phyloP scores from a whole-genome alignment of 2,329 filamentous ascomycete genomes.

The Xylariaceae sp. region DNA sequence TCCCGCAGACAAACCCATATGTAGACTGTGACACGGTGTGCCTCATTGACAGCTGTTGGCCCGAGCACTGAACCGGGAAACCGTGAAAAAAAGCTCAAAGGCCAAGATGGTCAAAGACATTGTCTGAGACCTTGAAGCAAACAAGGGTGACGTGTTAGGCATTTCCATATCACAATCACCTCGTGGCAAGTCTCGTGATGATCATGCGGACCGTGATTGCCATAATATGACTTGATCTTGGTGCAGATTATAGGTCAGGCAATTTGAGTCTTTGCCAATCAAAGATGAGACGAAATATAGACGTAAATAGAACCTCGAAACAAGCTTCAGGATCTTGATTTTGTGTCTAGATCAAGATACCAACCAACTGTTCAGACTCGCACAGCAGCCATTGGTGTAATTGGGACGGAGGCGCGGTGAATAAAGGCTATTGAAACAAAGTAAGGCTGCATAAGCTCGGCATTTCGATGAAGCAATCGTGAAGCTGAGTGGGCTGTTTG shows the following conservation, averaged over 20 bases:
- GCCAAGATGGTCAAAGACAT: not conserved
- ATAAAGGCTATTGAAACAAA: slow-evolving; percentile 5
- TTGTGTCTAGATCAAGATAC: too few relatives aligned
- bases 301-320: slow-evolving; percentile 4
- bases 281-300: slow-evolving; percentile 14
- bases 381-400: slow-evolving; percentile 3
- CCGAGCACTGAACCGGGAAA: too few relatives aligned
- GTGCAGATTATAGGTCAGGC: slow-evolving; percentile 1
- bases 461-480: slow-evolving; percentile 24
- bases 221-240: not conserved
- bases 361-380: too few relatives aligned
- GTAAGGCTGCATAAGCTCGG: slow-evolving; percentile 26
- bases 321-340: not conserved
- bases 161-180: not conserved
- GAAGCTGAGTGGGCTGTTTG: slow-evolving; percentile 23
- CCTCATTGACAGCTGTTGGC: too few relatives aligned
- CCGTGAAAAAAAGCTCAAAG: not conserved
- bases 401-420: slow-evolving; percentile 3
- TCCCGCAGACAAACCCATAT: too few relatives aligned
- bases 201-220: not conserved
- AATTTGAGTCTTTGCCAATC: not conserved
- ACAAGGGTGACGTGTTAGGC: not conserved
- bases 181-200: not conserved
- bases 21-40: too few relatives aligned
- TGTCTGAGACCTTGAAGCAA: not conserved